phyloP scores from a whole-genome alignment of 2,329 filamentous ascomycete genomes.

The Penicillium vulpinum region DNA sequence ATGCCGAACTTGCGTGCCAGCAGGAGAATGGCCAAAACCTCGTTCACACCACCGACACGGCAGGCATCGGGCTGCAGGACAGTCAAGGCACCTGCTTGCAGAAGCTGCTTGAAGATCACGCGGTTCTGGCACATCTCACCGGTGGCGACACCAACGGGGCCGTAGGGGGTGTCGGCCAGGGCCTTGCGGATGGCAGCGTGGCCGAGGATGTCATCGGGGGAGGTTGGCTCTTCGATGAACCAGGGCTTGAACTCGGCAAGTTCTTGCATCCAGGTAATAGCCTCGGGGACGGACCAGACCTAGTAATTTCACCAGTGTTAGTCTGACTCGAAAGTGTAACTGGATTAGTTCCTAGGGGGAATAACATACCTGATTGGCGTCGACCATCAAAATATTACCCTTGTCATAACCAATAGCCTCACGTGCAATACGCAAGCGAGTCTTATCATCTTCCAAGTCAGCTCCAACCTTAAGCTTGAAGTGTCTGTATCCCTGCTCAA shows the following conservation, averaged over 20 bases:
- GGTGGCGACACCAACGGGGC: conserved; percentile 79
- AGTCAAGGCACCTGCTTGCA: conserved; percentile 77
- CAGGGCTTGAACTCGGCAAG: conserved; percentile 76
- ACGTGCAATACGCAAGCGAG: conserved; percentile 70
- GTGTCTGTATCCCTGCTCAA: conserved; percentile 74
- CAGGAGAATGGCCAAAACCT: conserved; percentile 84
- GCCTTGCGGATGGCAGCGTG: conserved; percentile 83
- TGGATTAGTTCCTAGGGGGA: background rate
- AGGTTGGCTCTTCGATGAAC: conserved; percentile 95
- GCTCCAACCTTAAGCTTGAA: conserved; percentile 91
- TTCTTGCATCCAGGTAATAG: conserved; percentile 80
- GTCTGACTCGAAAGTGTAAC: background rate
- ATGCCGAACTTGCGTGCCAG: conserved; percentile 70
- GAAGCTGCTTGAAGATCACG: conserved; percentile 89
- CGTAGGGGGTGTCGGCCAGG: conserved; percentile 54
- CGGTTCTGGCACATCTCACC: conserved; percentile 97
- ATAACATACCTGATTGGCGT: conserved; percentile 73
- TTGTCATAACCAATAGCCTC: conserved; percentile 79
- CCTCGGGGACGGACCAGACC: conserved; percentile 86
- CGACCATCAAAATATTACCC: conserved; percentile 86
- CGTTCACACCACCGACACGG: conserved; percentile 85
- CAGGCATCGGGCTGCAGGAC: conserved; percentile 90
- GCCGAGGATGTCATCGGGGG: conserved; percentile 83
- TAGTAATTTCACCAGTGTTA: conserved; percentile 20
- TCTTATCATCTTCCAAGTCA: conserved; percentile 68